Conservation (phyloP, 306 rosid species). For the Begonia masoniana region DNA sequence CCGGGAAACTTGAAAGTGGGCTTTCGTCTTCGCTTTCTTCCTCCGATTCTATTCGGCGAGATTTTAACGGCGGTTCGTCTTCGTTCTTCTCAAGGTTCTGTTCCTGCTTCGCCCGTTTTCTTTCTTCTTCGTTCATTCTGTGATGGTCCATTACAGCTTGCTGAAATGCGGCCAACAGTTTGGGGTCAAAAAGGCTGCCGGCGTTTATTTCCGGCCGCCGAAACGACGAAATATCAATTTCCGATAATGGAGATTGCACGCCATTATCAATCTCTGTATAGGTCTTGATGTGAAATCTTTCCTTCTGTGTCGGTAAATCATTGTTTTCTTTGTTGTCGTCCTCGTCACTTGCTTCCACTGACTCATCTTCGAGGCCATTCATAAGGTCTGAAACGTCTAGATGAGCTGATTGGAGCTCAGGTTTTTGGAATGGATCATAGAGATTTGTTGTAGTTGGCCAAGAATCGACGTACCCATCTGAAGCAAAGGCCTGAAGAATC, state of each 20-base stretch:
- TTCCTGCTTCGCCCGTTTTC: slow-evolving; percentile 10
- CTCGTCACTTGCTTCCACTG: slow-evolving; percentile 17
- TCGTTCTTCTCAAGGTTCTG: slow-evolving; percentile 1
- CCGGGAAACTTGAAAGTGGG: slow-evolving; percentile 34
- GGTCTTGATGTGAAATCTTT: not conserved
- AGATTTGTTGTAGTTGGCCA: slow-evolving; percentile 15
- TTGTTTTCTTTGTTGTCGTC: slow-evolving; percentile 56
- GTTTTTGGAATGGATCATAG: slow-evolving; percentile 14
- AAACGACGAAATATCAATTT: slow-evolving; percentile 36
- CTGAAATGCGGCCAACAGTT: slow-evolving; percentile 51
- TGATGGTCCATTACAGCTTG: slow-evolving; percentile 40
- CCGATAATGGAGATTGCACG: slow-evolving; percentile 17
- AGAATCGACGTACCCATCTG: slow-evolving; percentile 43
- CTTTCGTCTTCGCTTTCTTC: slow-evolving; percentile 4
- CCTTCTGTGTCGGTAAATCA: slow-evolving; percentile 15
- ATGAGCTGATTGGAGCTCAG: slow-evolving; percentile 22
- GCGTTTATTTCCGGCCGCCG: slow-evolving; percentile 70
- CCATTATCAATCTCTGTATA: slow-evolving; percentile 4
- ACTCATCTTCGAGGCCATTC: slow-evolving; percentile 42
- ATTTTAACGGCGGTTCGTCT: slow-evolving; percentile 10
- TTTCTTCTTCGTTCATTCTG: slow-evolving; percentile 32
- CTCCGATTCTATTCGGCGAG: slow-evolving; percentile 15
- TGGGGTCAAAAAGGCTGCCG: slow-evolving; percentile 69
- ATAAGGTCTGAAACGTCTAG: slow-evolving; percentile 37
- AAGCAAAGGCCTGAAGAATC: slow-evolving; percentile 47